Evolutionary conservation across 2,329 filamentous ascomycete genomes (phyloP), one percentile per base, ranked within the genome.

Genomic region (Periconia digitata): DNA sequence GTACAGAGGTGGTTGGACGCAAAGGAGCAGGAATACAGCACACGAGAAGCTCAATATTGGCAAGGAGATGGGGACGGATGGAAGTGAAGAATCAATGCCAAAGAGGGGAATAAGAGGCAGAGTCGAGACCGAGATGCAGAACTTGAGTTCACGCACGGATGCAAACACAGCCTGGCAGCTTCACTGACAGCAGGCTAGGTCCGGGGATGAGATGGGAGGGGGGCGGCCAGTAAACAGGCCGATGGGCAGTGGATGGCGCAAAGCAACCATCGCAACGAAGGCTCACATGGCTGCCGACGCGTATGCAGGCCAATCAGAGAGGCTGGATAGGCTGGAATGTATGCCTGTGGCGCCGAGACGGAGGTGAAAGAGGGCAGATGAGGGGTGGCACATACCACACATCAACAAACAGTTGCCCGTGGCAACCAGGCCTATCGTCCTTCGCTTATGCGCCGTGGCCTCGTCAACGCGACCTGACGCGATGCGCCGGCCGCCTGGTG

Each of bases 81-180:
- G 44, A 16, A 32, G 23, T 29, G 45, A 16, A 29, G 24, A n/a
- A n/a, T n/a, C n/a, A n/a, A 18, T 23, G 38, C 37, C 8, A 22
- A 20, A 21, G 17, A 38, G 37, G 17, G 18, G 18, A 39, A 22
- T 15, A 39, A 21, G 18, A 39, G 47, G 49, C 29, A 35, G 35
- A 22, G 27, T 15, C 21, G 46, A 47, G 18, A 35, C 29, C 27
- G 56, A 55, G 54, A 56, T 46, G 57, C 56, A 55, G 66, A 70
- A 63, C 56, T 47, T 48, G 55, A 54, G 64, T 68, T 67, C 63
- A 66, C 59, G 64, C 65, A 67, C 54, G 56, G 57, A 52, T 53
- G 53, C 50, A 49, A 47, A 32, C 27, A 32, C 6, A 7, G n/a
- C n/a, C n/a, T n/a, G n/a, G 24, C 24, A 27, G 24, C 6, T 27